These are phyloP conservation scores for Protomyces arabidopsidicola DNA, from an alignment of 1,139 yeast species.

Conservation along the genomic window DNA sequence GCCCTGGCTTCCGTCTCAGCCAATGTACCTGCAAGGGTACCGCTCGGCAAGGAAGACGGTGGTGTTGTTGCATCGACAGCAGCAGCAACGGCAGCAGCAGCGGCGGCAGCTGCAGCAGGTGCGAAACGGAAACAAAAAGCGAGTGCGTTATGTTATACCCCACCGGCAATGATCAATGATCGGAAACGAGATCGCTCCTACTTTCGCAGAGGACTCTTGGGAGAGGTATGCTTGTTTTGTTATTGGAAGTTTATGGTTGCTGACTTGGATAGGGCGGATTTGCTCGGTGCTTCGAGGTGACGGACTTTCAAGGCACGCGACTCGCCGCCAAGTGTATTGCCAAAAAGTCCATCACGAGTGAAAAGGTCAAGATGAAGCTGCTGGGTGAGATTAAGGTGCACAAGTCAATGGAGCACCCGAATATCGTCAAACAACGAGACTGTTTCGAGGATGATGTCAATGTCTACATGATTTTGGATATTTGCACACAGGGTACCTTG, in stretches of 20 bases:
- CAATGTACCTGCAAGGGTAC: not conserved
- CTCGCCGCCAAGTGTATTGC: conserved; percentile 98
- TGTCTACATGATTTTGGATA: conserved; percentile 86
- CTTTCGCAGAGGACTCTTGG: conserved; percentile 83
- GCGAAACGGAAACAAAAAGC: conserved; percentile 76
- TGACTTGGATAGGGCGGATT: conserved; percentile 63
- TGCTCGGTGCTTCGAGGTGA: conserved; percentile 97
- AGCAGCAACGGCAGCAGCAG: not conserved
- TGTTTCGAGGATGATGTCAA: conserved; percentile 93
- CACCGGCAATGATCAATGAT: conserved; percentile 86
- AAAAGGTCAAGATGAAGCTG: conserved; percentile 78
- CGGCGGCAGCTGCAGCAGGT: conserved; percentile 17
- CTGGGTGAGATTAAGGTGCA: conserved; percentile 94
- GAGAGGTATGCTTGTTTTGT: conserved; percentile 49
- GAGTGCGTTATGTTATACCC: conserved; percentile 85
- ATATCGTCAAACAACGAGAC: conserved; percentile 85
- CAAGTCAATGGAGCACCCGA: conserved; percentile 80
- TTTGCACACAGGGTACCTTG: conserved; percentile 79
- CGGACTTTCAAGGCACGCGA: conserved; percentile 67
- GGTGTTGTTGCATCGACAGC: not conserved
- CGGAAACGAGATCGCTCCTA: conserved; percentile 75
- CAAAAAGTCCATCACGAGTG: conserved; percentile 84
- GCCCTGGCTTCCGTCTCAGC: not conserved
- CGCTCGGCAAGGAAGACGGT: not conserved
- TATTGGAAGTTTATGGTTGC: no score